Conservation (phyloP, 495 filamentous ascomycete genomes). For the Penicillium turbatum region DNA sequence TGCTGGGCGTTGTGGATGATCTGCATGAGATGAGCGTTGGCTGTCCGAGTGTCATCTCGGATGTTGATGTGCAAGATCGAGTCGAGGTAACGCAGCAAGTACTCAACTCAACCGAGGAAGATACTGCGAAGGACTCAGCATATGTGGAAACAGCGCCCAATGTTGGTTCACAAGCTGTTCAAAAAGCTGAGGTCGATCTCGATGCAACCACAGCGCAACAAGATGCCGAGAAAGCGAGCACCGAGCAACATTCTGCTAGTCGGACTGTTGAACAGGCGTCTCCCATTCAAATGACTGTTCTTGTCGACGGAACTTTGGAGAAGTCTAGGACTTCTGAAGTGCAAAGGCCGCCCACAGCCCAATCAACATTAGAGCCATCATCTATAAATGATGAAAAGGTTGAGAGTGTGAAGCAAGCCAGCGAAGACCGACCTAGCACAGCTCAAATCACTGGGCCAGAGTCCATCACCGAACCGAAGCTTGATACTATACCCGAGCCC, state of each 20-base stretch:
- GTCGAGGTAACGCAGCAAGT: background rate
- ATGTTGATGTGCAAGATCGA: slow-evolving; percentile 1
- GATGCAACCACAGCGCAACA: background rate
- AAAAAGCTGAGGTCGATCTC: no score
- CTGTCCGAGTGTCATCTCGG: slow-evolving; percentile 15
- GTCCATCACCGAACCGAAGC: background rate
- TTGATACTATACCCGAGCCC: background rate
- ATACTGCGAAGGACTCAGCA: background rate
- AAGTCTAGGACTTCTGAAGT: background rate
- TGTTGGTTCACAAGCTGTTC: background rate
- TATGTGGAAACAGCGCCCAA: background rate
- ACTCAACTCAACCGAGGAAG: background rate
- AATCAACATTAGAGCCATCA: background rate
- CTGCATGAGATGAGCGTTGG: slow-evolving; percentile 17
- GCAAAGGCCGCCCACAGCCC: background rate
- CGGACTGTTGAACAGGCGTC: background rate
- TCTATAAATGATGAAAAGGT: background rate
- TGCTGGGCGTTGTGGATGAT: slow-evolving; percentile 27
- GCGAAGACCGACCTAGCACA: background rate
- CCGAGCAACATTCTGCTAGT: background rate
- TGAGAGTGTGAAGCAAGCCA: background rate
- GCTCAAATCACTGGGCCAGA: background rate
- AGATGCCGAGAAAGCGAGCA: background rate
- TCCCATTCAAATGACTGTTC: background rate
- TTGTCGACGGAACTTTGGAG: background rate